phyloP scores from a whole-genome alignment of 1,139 yeast genomes.

The Geotrichum candidum region DNA sequence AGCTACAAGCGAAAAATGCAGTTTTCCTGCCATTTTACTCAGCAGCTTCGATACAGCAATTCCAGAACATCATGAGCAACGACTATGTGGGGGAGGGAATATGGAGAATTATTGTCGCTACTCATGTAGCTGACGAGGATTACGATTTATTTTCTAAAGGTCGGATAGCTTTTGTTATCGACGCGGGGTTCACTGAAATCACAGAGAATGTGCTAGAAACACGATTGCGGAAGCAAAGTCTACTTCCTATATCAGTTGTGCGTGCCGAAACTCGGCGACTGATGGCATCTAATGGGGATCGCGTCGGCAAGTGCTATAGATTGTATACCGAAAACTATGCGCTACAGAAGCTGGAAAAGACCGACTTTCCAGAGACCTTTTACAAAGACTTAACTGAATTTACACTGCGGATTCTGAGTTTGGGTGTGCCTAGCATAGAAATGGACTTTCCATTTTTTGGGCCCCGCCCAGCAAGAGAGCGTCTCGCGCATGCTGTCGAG shows the following conservation, averaged over 20 bases:
- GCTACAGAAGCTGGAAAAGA: constrained; percentile 68
- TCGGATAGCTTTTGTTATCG: constrained; percentile 12
- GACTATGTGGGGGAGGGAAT: constrained; percentile 66
- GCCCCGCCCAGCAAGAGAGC: constrained; percentile 59
- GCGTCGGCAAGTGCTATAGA: constrained; percentile 75
- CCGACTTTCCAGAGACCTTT: constrained; percentile 75
- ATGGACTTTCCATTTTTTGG: constrained; percentile 79
- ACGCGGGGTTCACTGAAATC: constrained; percentile 9
- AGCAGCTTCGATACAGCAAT: constrained; percentile 10
- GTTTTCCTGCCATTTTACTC: constrained; percentile 56
- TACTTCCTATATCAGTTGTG: constrained; percentile 21
- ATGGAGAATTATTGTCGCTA: constrained; percentile 69
- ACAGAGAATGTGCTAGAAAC: constrained; percentile 2
- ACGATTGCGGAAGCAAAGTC: constrained; percentile 6
- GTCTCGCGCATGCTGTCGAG: constrained; percentile 9
- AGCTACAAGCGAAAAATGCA: constrained; percentile 26
- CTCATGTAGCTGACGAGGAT: constrained; percentile 63
- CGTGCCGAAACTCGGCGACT: constrained; percentile 21
- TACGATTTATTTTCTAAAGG: constrained; percentile 8
- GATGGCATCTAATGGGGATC: constrained; percentile 49
- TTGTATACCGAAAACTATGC: constrained; percentile 83
- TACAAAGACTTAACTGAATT: constrained; percentile 74
- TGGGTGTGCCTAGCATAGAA: constrained; percentile 80
- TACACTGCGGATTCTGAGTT: constrained; percentile 69
- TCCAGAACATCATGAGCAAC: constrained; percentile 8